Evolutionary conservation across 371 early-diverging fungal genomes (phyloP).

Genomic region (Saksenaea oblongispora): DNA sequence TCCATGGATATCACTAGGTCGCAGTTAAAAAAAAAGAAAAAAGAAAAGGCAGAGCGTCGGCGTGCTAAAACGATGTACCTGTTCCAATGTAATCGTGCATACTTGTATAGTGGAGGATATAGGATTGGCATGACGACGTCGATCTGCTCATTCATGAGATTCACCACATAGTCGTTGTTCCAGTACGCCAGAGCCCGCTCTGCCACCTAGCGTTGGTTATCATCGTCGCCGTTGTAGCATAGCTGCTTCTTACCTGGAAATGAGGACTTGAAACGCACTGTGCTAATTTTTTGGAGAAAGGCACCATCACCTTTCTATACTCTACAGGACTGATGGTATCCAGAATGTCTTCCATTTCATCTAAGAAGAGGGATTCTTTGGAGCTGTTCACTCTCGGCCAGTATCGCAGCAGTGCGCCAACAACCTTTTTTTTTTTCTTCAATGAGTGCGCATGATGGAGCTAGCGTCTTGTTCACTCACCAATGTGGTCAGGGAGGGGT

Average conservation of each 20-base stretch:
- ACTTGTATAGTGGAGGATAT: constrained; percentile 86
- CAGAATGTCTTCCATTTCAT: constrained; percentile 95
- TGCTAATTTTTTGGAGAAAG: constrained; percentile 89
- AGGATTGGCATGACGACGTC: constrained; percentile 90
- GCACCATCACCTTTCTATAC: constrained; percentile 85
- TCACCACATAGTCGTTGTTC: constrained; percentile 97
- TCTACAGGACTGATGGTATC: constrained; percentile 90
- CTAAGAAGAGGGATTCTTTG: constrained; percentile 97
- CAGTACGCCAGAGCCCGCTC: constrained; percentile 97
- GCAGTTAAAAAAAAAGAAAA: neutral
- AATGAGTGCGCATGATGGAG: neutral
- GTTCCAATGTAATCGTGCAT: constrained; percentile 97
- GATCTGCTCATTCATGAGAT: constrained; percentile 88
- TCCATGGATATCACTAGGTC: constrained; percentile 84
- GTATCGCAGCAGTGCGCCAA: constrained; percentile 86
- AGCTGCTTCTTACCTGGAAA: constrained; percentile 81
- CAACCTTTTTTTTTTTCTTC: constrained; percentile 51
- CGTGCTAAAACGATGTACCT: constrained; percentile 61
- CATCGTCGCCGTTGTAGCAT: neutral
- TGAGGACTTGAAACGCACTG: constrained; percentile 93
- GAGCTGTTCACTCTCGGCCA: constrained; percentile 99
- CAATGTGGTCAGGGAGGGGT: constrained; percentile 86
- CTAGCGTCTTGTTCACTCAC: constrained; percentile 38
- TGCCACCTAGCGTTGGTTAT: constrained; percentile 66
- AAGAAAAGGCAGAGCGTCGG: neutral